Percentiles rank a stretch among this genome's conserved stretches.
Conservation (phyloP, 2,329 filamentous ascomycete species). For the Trichoderma koningiopsis region DNA sequence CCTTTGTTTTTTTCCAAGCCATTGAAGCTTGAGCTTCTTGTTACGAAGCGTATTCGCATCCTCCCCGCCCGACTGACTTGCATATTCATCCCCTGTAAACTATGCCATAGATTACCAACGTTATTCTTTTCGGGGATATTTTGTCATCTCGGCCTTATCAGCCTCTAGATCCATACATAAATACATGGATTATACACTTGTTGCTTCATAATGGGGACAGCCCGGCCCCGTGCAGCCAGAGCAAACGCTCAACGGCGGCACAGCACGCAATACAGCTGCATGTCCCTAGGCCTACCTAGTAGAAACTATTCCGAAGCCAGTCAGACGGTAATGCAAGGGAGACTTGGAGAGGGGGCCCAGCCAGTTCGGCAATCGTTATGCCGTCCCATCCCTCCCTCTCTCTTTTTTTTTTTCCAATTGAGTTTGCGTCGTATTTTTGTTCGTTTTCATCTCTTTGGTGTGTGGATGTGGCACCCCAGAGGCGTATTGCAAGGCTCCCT, state of each 20-base stretch:
- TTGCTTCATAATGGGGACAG: background rate
- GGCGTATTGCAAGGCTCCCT: background rate
- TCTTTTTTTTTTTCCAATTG: background rate
- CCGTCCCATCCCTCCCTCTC: background rate
- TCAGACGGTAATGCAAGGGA: background rate
- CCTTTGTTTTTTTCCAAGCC: background rate
- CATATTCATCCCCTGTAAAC: background rate
- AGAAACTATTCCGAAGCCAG: background rate
- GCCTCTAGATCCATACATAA: background rate
- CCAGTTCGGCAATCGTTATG: slow-evolving; percentile 10
- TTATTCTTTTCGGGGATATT: background rate
- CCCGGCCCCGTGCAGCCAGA: background rate
- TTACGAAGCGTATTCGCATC: background rate
- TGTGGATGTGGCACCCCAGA: background rate
- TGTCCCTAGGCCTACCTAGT: background rate
- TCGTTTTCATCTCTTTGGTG: background rate
- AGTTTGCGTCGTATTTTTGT: background rate
- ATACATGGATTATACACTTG: background rate
- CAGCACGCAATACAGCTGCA: background rate
- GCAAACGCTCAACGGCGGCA: background rate
- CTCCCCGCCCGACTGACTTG: background rate
- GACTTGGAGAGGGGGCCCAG: no score
- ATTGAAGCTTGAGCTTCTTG: background rate
- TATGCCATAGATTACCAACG: background rate
- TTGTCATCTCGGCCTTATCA: background rate